A percentile compares a stretch with the other conserved stretches of the same genome.
Conservation (phyloP, 2,329 filamentous ascomycete genomes). For the Curvularia verruculosa region DNA sequence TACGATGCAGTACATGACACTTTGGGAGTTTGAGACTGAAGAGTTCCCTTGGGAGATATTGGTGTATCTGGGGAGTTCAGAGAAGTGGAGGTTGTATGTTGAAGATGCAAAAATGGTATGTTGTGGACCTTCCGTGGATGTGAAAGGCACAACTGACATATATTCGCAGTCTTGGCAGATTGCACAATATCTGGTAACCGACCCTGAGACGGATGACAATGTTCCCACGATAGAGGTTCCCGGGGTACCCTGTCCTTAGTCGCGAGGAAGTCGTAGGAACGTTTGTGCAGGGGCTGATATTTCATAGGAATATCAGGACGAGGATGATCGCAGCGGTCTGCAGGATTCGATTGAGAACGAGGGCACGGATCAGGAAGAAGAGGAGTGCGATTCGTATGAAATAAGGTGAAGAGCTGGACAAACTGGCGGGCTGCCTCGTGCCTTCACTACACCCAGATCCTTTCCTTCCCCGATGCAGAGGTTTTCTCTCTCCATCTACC, state of each 20-base stretch:
- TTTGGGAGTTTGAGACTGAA: conserved; percentile 24
- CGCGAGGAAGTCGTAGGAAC: conserved; percentile 1
- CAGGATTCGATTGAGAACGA: neutral
- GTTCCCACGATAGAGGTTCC: conserved; percentile 6
- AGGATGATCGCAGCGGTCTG: conserved; percentile 1
- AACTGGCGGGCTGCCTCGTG: neutral
- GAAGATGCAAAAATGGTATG: conserved; percentile 18
- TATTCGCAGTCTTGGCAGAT: conserved; percentile 23
- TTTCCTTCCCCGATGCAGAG: neutral
- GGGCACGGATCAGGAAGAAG: neutral
- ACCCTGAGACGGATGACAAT: conserved; percentile 13
- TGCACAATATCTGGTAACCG: conserved; percentile 19
- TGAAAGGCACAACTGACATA: neutral
- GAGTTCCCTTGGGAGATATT: conserved; percentile 26
- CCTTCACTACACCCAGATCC: conserved; percentile 9
- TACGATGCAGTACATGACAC: conserved; percentile 23
- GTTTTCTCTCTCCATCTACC: neutral
- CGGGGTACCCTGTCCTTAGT: conserved; percentile 12
- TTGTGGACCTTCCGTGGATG: too few relatives aligned
- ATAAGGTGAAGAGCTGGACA: conserved; percentile 4
- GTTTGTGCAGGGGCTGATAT: conserved; percentile 8
- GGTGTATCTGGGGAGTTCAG: conserved; percentile 22
- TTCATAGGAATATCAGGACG: conserved; percentile 5
- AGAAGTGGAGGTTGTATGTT: conserved; percentile 22
- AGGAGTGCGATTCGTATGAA: neutral